A percentile compares a stretch with the other conserved stretches of the same genome.
These are phyloP conservation scores for Sporobolomyces pararoseus DNA, from an alignment of 768 basidiomycete species.

Conservation along the genomic window DNA sequence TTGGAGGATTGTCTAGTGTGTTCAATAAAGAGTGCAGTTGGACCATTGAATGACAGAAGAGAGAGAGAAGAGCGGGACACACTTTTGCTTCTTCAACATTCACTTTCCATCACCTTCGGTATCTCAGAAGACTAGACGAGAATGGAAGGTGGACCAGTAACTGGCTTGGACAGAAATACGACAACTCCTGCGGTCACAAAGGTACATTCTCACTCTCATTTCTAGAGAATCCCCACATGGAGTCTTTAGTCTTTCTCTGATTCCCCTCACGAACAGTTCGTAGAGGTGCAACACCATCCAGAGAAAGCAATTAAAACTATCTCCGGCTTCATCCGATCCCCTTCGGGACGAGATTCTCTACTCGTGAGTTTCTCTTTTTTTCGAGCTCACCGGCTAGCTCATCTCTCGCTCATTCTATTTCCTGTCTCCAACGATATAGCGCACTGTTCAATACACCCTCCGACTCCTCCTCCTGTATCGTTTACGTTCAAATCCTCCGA, in stretches of 20 bases:
- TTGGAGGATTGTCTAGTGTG: neutral
- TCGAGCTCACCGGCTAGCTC: neutral
- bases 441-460: conserved; percentile 17
- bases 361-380: neutral
- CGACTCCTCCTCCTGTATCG: conserved; percentile 6
- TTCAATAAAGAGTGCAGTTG: neutral
- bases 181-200: conserved; percentile 6
- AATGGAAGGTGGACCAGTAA: neutral
- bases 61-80: neutral
- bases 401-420: neutral
- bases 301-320: neutral
- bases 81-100: too few relatives aligned
- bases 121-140: neutral
- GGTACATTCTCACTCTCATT: too few relatives aligned
- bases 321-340: neutral
- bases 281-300: neutral
- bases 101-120: too few relatives aligned
- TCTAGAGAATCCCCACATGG: too few relatives aligned
- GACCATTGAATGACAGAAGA: neutral
- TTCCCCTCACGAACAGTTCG: too few relatives aligned
- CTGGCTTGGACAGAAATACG: neutral
- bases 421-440: neutral
- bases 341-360: neutral
- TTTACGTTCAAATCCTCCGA: neutral
- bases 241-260: too few relatives aligned